These are phyloP conservation scores for Umbilicus rupestris DNA, from an alignment of 164 flowering plant genomes.

Conservation along the genomic window DNA sequence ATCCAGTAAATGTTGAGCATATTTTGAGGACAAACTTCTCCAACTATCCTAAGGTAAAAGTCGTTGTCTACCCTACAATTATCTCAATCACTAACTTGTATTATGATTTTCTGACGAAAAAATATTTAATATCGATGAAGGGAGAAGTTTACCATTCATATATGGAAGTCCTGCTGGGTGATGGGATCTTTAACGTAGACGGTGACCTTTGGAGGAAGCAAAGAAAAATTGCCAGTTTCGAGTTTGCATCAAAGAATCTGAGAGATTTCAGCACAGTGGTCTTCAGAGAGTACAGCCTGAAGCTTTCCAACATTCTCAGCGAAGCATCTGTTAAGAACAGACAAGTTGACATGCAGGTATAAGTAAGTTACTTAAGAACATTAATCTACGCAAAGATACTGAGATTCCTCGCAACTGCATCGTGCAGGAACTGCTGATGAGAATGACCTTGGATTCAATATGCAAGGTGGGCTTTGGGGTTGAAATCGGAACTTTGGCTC, in stretches of 20 bases:
- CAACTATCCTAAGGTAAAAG: conserved; percentile 82
- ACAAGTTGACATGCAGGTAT: conserved; percentile 84
- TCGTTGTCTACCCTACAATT: too few species aligned
- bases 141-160: conserved; percentile 84
- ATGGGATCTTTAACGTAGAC: conserved; percentile 85
- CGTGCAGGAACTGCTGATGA: conserved; percentile 73
- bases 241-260: conserved; percentile 90
- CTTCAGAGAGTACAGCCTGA: conserved; percentile 72
- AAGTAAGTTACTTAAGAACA: not conserved
- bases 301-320: conserved; percentile 54
- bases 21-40: conserved; percentile 76
- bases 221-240: conserved; percentile 87
- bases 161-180: conserved; percentile 92
- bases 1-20: conserved; percentile 83
- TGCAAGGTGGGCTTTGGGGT: conserved; percentile 97
- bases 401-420: not conserved
- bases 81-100: not conserved
- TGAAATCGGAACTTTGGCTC: conserved; percentile 74
- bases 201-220: conserved; percentile 93
- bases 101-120: not conserved
- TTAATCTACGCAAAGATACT: not conserved
- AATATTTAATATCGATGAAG: conserved; percentile 20
- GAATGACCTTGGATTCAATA: conserved; percentile 93
- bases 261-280: conserved; percentile 83
- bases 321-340: conserved; percentile 34